A percentile compares a stretch with the other conserved stretches of the same genome.
Conservation (phyloP, 352 stramenopile species). For the Heterotrichella gracilis region DNA sequence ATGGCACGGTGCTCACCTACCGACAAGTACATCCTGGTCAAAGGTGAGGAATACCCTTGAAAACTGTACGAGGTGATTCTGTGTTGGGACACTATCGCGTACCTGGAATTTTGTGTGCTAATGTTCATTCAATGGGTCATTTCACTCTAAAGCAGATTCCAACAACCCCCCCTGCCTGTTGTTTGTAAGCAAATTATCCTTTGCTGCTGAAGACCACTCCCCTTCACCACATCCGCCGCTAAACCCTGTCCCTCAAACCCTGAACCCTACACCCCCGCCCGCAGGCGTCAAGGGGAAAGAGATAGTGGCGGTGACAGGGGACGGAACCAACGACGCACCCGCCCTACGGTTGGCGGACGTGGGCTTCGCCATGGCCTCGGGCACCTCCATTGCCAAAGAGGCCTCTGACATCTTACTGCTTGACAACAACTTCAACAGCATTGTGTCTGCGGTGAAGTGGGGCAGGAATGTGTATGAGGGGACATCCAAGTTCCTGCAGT, state of each 20-base stretch:
- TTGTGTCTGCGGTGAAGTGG: conserved; percentile 68
- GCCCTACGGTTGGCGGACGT: conserved; percentile 43
- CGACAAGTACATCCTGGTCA: conserved; percentile 17
- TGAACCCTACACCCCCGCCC: too few species aligned
- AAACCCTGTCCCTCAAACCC: too few species aligned
- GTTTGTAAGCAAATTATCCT: too few species aligned
- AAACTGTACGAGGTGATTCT: too few species aligned
- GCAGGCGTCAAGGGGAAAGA: conserved; percentile 19
- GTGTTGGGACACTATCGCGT: too few species aligned
- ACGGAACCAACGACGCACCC: conserved; percentile 89
- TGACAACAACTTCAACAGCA: conserved; percentile 88
- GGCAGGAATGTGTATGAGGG: conserved; percentile 76
- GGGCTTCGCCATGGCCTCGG: conserved; percentile 68
- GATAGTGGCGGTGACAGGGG: conserved; percentile 89
- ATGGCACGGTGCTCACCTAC: conserved; percentile 15
- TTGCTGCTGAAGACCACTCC: too few species aligned
- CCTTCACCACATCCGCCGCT: too few species aligned
- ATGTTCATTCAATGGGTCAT: too few species aligned
- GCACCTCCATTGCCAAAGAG: conserved; percentile 84
- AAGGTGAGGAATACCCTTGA: too few species aligned
- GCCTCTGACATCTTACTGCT: conserved; percentile 82
- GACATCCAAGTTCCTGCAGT: conserved; percentile 77
- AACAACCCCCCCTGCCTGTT: too few species aligned
- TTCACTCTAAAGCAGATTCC: too few species aligned
- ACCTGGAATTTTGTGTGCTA: too few species aligned